Conservation (phyloP, 768 basidiomycete genomes). For the Leccinum sublutescens region DNA sequence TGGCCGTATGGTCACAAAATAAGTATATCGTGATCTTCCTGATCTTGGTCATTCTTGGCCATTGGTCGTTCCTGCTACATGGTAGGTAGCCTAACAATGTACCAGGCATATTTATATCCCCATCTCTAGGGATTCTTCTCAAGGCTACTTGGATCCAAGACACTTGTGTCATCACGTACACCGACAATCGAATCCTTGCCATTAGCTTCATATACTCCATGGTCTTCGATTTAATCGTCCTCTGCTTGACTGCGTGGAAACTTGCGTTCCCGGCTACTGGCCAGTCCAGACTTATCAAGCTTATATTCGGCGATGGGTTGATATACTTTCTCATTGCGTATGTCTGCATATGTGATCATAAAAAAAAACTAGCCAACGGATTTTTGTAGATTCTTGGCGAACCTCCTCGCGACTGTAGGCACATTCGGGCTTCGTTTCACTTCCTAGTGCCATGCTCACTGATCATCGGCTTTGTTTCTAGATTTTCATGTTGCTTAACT, state of each 20-base stretch:
- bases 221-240: constrained; percentile 65
- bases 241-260: constrained; percentile 61
- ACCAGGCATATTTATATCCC: neutral
- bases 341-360: constrained; percentile 26
- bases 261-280: constrained; percentile 47
- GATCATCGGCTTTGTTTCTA: constrained; percentile 8
- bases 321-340: constrained; percentile 73
- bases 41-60: constrained; percentile 56
- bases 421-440: neutral
- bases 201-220: constrained; percentile 73
- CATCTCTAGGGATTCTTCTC: constrained; percentile 49
- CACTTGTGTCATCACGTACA: constrained; percentile 58
- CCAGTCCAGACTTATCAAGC: constrained; percentile 54
- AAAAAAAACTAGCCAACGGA: constrained; percentile 1
- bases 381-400: constrained; percentile 57
- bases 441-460: neutral
- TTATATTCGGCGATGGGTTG: constrained; percentile 71
- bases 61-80: constrained; percentile 71
- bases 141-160: constrained; percentile 53
- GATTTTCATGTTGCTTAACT: constrained; percentile 64
- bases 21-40: constrained; percentile 53
- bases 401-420: constrained; percentile 53
- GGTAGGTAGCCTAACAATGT: constrained; percentile 35
- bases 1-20: constrained; percentile 68
- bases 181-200: constrained; percentile 58